Conservation (phyloP, 2,329 filamentous ascomycete species). For the Trichophyton simii region DNA sequence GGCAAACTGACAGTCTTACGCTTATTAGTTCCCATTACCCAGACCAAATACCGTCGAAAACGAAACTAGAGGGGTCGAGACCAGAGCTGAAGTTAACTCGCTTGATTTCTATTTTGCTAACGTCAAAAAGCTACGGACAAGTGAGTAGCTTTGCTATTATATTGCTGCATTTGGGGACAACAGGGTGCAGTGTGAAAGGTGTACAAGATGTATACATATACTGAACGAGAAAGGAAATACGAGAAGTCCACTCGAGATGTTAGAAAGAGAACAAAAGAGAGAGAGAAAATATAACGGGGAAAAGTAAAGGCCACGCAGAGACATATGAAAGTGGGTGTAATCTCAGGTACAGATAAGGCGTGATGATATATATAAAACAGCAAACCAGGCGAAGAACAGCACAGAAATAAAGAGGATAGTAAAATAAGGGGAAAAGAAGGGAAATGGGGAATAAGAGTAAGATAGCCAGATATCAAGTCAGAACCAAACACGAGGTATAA, state of each 20-base stretch:
- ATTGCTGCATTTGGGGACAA: neutral
- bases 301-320: neutral
- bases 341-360: neutral
- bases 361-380: neutral
- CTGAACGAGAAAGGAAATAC: neutral
- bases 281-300: neutral
- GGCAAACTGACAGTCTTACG: too few relatives aligned
- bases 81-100: neutral
- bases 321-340: constrained; percentile 1
- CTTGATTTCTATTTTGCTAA: neutral
- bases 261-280: neutral
- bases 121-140: neutral
- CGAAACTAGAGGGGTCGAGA: too few relatives aligned
- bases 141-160: neutral
- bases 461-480: neutral
- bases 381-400: neutral
- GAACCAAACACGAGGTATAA: neutral
- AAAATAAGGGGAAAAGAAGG: neutral
- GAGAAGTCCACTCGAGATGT: neutral
- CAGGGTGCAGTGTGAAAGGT: neutral
- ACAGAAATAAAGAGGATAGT: neutral
- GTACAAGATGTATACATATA: constrained; percentile 1
- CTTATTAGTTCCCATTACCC: too few relatives aligned
- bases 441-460: neutral
- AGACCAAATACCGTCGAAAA: too few relatives aligned